phyloP scores from a whole-genome alignment of 2,329 filamentous ascomycete species.

The Capronia coronata region DNA sequence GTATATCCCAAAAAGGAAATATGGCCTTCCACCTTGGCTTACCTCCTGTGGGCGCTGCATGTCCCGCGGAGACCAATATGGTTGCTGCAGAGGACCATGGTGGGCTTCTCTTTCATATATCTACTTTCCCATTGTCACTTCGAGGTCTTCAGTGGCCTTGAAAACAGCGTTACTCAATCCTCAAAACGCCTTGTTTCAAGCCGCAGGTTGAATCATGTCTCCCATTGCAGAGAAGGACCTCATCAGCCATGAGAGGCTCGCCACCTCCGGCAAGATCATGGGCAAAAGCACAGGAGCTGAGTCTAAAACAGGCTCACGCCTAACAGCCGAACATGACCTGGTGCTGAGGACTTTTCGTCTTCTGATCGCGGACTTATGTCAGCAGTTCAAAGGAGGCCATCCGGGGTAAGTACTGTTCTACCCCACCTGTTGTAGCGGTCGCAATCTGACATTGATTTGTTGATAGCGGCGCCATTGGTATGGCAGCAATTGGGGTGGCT shows the following conservation, averaged over 20 bases:
- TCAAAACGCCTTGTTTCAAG: background rate
- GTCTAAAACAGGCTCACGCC: background rate
- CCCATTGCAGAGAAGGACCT: background rate
- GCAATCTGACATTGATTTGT: background rate
- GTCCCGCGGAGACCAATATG: background rate
- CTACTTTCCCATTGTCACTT: background rate
- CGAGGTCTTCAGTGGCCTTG: background rate
- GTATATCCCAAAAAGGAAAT: background rate
- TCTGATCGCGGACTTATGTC: slow-evolving; percentile 61
- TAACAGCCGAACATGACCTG: slow-evolving; percentile 36
- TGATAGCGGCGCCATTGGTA: slow-evolving; percentile 50
- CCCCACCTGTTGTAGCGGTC: too few species aligned
- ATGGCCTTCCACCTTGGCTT: background rate
- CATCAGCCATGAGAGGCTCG: background rate
- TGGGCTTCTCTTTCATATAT: background rate
- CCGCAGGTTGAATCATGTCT: background rate
- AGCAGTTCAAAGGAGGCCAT: slow-evolving; percentile 64
- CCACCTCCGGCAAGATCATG: background rate
- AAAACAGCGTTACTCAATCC: background rate
- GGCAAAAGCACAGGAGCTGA: background rate
- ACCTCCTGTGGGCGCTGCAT: background rate
- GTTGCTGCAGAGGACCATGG: background rate
- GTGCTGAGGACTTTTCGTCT: slow-evolving; percentile 56
- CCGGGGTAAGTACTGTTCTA: slow-evolving; percentile 50
- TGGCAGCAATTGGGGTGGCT: slow-evolving; percentile 56